Conservation (phyloP, 441 rosid species). For the Bocquillonia castaneifolia region DNA sequence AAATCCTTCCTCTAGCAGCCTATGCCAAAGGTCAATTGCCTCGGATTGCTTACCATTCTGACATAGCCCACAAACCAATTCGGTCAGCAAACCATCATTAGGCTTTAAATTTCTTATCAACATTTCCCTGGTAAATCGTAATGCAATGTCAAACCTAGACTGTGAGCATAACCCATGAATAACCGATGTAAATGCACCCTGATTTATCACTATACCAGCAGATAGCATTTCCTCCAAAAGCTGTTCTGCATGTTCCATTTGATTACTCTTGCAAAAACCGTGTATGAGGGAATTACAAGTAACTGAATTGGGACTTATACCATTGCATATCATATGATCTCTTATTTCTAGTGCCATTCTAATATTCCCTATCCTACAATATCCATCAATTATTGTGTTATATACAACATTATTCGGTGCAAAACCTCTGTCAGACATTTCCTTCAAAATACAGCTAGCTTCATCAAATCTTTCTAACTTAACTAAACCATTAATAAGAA, state of each 20-base stretch:
- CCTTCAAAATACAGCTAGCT: conserved; percentile 48
- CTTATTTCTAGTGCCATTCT: conserved; percentile 48
- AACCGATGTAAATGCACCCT: conserved; percentile 52
- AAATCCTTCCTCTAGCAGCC: conserved; percentile 42
- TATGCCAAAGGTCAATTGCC: conserved; percentile 60
- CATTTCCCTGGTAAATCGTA: conserved; percentile 47
- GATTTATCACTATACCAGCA: conserved; percentile 41
- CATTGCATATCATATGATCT: conserved; percentile 56
- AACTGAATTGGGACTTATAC: conserved; percentile 52
- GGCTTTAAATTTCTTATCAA: conserved; percentile 58
- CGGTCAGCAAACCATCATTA: conserved; percentile 55
- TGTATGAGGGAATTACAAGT: conserved; percentile 62
- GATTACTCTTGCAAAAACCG: conserved; percentile 52
- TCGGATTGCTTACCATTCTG: conserved; percentile 47
- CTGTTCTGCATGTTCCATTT: conserved; percentile 44
- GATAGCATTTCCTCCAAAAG: conserved; percentile 57
- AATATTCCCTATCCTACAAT: conserved; percentile 50
- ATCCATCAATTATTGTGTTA: conserved; percentile 65
- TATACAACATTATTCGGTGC: conserved; percentile 54
- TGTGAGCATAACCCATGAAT: conserved; percentile 45
- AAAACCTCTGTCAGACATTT: conserved; percentile 54
- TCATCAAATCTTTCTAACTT: conserved; percentile 57
- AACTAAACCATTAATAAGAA: conserved; percentile 63
- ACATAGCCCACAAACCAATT: conserved; percentile 55
- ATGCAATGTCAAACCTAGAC: conserved; percentile 49